Conservation (phyloP, 139 green algal species). For the Eudorina sp. region DNA sequence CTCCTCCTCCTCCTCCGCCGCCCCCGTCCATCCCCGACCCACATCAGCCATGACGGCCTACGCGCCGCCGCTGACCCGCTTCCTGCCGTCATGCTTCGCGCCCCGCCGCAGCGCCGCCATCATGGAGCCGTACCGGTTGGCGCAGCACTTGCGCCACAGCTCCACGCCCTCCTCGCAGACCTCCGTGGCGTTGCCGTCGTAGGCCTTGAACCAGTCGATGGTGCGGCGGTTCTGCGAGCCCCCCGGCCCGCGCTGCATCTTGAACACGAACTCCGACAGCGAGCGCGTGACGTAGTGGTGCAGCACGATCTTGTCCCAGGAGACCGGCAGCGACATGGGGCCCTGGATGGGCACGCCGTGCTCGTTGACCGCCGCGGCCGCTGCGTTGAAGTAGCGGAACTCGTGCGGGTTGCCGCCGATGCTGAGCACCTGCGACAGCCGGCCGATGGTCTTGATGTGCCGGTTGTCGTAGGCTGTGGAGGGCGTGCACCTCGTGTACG, state of each 20-base stretch:
- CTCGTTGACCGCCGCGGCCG: slow-evolving; percentile 51
- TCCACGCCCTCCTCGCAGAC: neutral
- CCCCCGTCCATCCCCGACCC: too few relatives aligned
- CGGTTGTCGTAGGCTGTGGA: slow-evolving; percentile 43
- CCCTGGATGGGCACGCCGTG: slow-evolving; percentile 27
- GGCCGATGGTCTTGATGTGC: slow-evolving; percentile 57
- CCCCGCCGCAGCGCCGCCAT: neutral
- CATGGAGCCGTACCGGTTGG: neutral
- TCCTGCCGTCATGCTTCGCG: neutral
- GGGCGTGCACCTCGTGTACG: slow-evolving; percentile 52
- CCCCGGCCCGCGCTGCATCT: slow-evolving; percentile 54
- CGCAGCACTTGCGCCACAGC: slow-evolving; percentile 26
- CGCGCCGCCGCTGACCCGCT: too few relatives aligned
- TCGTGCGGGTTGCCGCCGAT: slow-evolving; percentile 57
- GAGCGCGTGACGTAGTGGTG: slow-evolving; percentile 63
- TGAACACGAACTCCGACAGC: slow-evolving; percentile 50
- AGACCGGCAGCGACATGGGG: neutral
- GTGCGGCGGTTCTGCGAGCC: slow-evolving; percentile 6
- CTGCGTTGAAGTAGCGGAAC: slow-evolving; percentile 47
- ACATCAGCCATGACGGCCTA: too few relatives aligned
- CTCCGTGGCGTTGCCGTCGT: slow-evolving; percentile 45
- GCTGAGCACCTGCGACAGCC: slow-evolving; percentile 36
- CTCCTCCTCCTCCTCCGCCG: too few relatives aligned
- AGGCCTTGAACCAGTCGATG: slow-evolving; percentile 42
- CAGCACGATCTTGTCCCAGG: slow-evolving; percentile 49